Conservation (phyloP, 345 rosid species). For the Garcia nutans region DNA sequence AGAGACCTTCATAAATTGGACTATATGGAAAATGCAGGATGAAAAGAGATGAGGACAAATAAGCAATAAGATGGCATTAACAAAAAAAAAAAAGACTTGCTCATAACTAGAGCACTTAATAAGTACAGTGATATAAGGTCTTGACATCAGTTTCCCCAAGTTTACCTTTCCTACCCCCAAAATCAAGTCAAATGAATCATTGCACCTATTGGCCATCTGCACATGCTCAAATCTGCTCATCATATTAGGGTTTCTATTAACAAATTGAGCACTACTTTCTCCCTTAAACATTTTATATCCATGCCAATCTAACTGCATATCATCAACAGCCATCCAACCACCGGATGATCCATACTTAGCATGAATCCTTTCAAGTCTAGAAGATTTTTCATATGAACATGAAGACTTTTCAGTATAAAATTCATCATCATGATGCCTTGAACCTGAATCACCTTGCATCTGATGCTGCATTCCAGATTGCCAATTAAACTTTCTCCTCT, state of each 20-base stretch:
- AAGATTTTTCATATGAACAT: conserved; percentile 24
- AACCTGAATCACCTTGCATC: conserved; percentile 30
- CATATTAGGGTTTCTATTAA: conserved; percentile 28
- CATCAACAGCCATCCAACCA: conserved; percentile 21
- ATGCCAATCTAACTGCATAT: conserved; percentile 18
- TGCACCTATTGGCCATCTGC: conserved; percentile 33
- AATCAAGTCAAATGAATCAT: conserved; percentile 44
- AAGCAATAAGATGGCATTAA: conserved; percentile 14
- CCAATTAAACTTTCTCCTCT: conserved; percentile 32
- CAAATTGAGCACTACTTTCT: conserved; percentile 25
- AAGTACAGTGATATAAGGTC: conserved; percentile 26
- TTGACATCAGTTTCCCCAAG: conserved; percentile 32
- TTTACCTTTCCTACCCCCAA: conserved; percentile 64
- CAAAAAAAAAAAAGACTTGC: conserved; percentile 19
- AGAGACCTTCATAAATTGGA: conserved; percentile 13
- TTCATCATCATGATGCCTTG: conserved; percentile 30
- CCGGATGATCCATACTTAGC: conserved; percentile 13
- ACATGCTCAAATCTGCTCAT: conserved; percentile 33
- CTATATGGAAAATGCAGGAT: conserved; percentile 5
- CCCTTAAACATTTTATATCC: conserved; percentile 26
- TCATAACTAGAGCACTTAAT: conserved; percentile 24
- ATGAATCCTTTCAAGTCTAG: conserved; percentile 25
- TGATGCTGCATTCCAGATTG: conserved; percentile 18
- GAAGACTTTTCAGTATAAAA: conserved; percentile 29
- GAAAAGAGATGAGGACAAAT: conserved; percentile 13